These are phyloP conservation scores for Ophidiomyces ophidiicola DNA, from an alignment of 2,329 filamentous ascomycete species.

Conservation along the genomic window DNA sequence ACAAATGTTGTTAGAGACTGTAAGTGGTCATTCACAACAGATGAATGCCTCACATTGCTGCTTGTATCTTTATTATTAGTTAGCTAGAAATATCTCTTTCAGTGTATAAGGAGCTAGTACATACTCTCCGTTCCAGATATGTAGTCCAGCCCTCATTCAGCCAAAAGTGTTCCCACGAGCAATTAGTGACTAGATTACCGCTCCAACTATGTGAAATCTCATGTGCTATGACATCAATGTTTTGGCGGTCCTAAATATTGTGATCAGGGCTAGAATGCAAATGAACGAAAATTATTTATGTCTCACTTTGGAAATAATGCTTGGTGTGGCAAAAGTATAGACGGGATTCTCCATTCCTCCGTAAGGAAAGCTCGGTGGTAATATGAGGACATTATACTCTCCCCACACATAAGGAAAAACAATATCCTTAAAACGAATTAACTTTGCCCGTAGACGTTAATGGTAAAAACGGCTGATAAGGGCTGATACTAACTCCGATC, in stretches of 20 bases:
- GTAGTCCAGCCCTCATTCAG: constrained; percentile 79
- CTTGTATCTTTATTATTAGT: constrained; percentile 26
- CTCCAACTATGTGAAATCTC: constrained; percentile 70
- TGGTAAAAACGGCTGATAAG: not conserved
- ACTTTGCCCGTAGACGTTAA: not conserved
- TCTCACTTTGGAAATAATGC: constrained; percentile 65
- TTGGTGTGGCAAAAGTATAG: constrained; percentile 90
- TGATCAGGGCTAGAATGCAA: not conserved
- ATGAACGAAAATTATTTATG: not conserved
- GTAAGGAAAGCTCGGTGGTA: constrained; percentile 83
- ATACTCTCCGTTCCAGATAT: constrained; percentile 70
- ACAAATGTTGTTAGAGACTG: constrained; percentile 1
- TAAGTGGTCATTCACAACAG: too few species aligned
- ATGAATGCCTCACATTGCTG: constrained; percentile 28
- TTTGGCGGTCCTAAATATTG: constrained; percentile 54
- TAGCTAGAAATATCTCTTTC: constrained; percentile 11
- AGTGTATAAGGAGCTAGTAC: constrained; percentile 9
- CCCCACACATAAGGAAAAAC: constrained; percentile 89
- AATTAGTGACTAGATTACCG: constrained; percentile 56
- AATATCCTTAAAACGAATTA: constrained; percentile 33
- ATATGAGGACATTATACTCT: constrained; percentile 82
- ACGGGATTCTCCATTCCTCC: constrained; percentile 79
- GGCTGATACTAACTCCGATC: constrained; percentile 45
- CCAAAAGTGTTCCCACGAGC: constrained; percentile 44
- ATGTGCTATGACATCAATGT: constrained; percentile 92